These are phyloP conservation scores for Zymoseptoria crescenta DNA, from an alignment of 2,329 filamentous ascomycete genomes.

Conservation along the genomic window DNA sequence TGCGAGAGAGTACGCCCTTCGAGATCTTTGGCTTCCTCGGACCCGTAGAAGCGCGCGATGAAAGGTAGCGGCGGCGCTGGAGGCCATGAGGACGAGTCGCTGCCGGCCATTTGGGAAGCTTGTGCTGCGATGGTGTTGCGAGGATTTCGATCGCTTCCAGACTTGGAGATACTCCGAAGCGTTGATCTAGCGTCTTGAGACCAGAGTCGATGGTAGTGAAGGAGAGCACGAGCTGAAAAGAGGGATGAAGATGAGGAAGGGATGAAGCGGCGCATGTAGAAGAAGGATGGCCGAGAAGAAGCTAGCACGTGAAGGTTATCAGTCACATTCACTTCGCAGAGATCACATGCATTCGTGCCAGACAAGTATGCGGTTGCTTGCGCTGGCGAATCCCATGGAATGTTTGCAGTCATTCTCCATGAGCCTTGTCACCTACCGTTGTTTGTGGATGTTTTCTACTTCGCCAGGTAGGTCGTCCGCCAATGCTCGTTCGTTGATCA, in stretches of 20 bases:
- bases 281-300: not conserved
- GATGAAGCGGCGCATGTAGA: not conserved
- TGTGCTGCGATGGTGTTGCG: not conserved
- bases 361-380: not conserved
- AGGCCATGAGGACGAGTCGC: not conserved
- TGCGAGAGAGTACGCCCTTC: conserved; percentile 38
- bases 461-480: not conserved
- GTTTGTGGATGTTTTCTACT: not conserved
- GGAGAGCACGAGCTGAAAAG: not conserved
- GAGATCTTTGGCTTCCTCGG: conserved; percentile 17
- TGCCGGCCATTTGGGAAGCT: not conserved
- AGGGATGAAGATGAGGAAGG: not conserved
- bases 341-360: not conserved
- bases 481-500: not conserved
- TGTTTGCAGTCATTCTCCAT: not conserved
- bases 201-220: not conserved
- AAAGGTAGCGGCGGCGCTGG: not conserved
- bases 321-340: not conserved
- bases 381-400: not conserved
- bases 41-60: conserved; percentile 43
- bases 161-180: not conserved
- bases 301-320: not conserved
- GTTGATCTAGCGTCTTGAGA: not conserved
- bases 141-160: not conserved
- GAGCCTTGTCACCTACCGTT: not conserved